phyloP scores from a whole-genome alignment of 2,329 filamentous ascomycete genomes.

The Ophiosphaerella narmari region DNA sequence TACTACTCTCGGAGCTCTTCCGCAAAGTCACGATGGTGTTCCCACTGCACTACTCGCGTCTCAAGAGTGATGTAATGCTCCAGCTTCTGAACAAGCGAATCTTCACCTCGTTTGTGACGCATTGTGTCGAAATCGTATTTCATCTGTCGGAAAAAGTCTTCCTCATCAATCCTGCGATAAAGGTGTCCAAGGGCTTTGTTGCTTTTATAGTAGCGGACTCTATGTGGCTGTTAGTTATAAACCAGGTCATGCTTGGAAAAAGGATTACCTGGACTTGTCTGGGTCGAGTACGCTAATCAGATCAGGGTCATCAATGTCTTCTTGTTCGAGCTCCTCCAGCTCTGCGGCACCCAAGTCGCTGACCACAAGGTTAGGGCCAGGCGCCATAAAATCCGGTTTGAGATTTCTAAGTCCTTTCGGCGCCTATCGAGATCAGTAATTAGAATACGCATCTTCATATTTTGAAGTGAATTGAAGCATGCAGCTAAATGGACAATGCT shows the following conservation, averaged over 20 bases:
- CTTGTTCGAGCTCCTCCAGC: constrained; percentile 26
- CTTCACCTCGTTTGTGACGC: constrained; percentile 4
- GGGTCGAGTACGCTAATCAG: constrained; percentile 48
- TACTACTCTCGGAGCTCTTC: constrained; percentile 48
- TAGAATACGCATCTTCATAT: too few relatives aligned
- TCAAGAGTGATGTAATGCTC: constrained; percentile 48
- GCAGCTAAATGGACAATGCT: not conserved
- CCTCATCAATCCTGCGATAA: constrained; percentile 75
- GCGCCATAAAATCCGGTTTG: constrained; percentile 61
- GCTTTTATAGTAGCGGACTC: constrained; percentile 65
- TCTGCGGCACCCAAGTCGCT: constrained; percentile 34
- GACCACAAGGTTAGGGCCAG: constrained; percentile 47
- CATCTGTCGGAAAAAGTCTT: constrained; percentile 58
- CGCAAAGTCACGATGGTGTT: constrained; percentile 46
- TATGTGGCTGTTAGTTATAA: constrained; percentile 9
- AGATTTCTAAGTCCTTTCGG: constrained; percentile 22
- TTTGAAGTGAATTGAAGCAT: too few relatives aligned
- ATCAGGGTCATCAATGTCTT: constrained; percentile 45
- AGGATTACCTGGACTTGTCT: constrained; percentile 40
- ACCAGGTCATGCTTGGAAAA: too few relatives aligned
- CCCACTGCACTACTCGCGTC: constrained; percentile 48
- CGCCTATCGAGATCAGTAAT: constrained; percentile 19
- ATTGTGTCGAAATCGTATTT: constrained; percentile 19
- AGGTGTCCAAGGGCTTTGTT: constrained; percentile 70
- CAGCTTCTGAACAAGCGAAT: constrained; percentile 40